Evolutionary conservation across 1,284 basidiomycete genomes (phyloP).

Genomic region (Microbotryomycetes sp.): DNA sequence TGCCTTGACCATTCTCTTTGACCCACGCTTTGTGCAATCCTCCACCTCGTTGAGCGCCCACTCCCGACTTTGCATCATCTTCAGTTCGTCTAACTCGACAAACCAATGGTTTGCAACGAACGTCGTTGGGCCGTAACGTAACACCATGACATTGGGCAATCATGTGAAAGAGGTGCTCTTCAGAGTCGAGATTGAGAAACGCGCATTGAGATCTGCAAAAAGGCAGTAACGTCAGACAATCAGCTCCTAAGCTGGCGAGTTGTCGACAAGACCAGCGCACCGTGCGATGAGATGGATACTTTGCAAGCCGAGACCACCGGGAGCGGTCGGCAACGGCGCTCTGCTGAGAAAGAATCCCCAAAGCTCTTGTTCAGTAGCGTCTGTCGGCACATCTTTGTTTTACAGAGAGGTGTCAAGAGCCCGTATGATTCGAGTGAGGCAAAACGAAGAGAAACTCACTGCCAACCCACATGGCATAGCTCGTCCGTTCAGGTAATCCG

Average conservation of each 20-base stretch:
- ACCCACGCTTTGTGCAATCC: constrained; percentile 77
- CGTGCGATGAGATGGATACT: constrained; percentile 31
- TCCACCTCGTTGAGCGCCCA: constrained; percentile 79
- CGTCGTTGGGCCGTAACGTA: constrained; percentile 58
- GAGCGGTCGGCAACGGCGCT: background rate
- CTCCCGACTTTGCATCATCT: constrained; percentile 71
- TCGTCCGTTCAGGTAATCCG: background rate
- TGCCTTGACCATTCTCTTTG: constrained; percentile 45
- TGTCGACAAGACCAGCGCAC: no score
- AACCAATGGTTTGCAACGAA: constrained; percentile 67
- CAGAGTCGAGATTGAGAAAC: constrained; percentile 77
- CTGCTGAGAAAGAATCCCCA: background rate
- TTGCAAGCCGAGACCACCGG: constrained; percentile 22
- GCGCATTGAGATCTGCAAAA: constrained; percentile 70
- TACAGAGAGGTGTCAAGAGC: no score
- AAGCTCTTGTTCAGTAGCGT: background rate
- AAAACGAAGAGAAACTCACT: no score
- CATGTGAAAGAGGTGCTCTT: constrained; percentile 57
- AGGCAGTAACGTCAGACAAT: no score
- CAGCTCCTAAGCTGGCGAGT: no score
- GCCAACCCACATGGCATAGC: background rate
- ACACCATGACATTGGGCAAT: constrained; percentile 65
- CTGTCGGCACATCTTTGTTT: background rate
- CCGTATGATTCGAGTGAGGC: no score
- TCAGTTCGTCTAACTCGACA: constrained; percentile 25